Evolutionary conservation across 768 basidiomycete genomes (phyloP), one percentile per base, ranked within the genome.

Genomic region (Lactifluus piperatus): DNA sequence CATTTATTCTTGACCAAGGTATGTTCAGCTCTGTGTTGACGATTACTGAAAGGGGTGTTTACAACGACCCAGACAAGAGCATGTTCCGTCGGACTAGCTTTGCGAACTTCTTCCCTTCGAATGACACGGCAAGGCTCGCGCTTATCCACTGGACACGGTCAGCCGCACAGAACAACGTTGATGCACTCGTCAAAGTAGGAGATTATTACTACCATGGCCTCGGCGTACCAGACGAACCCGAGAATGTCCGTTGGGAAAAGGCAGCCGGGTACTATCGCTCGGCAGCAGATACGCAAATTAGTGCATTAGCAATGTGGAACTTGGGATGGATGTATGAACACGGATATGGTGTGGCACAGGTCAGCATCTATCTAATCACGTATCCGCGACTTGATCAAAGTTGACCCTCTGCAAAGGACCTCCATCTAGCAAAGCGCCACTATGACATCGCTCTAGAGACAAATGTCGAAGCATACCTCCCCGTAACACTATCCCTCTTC

Each of bases 311-410:
- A 1, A 91, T 97, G 85, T 97, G 93, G 93, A 97, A 97, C 68
- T 74, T 98, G 11, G 97, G 95, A 1, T 97, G 91, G 91, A 98
- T 98, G 97, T 98, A 97, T 70, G 95, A 98, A 74, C 91, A 93
- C 66, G 97, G 97, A 0, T 71, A 90, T 22, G 97, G 97, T 2
- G 91, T 98, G 0, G 83, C 88, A 26, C 87, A 89, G 78, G 91
- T 90, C 62, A 62, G 75, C 46, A 30, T 11, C 30, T 29, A 27
- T n/a, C n/a, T n/a, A n/a, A n/a, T 10, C 6, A 24, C 18, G 18
- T n/a, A 26, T 45, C 24, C 44, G 3, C 20, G 9, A 20, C 34
- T 2, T n/a, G 36, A 47, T 59, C 4, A 26, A 36, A 16, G 14
- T 51, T 48, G 22, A 36, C 11, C 11, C 9, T 11, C 36, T 10